phyloP scores from a whole-genome alignment of 805 yeast genomes.

The Sugiyamaella boreocaroliniensis region DNA sequence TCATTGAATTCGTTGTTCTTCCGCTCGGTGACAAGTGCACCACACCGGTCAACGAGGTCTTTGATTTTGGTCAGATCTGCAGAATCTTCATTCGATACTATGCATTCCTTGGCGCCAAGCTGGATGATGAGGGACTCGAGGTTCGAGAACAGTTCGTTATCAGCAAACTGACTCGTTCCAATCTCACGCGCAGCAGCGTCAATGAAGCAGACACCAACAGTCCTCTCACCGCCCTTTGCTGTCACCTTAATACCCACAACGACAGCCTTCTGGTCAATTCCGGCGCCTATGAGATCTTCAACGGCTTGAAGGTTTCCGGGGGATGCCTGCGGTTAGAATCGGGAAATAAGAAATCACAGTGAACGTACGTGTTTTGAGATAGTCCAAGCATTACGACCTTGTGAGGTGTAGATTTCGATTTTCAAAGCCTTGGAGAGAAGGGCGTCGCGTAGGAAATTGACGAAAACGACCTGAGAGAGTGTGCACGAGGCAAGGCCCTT shows the following conservation, averaged over 20 bases:
- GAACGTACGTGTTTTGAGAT: slow-evolving; percentile 30
- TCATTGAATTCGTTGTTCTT: slow-evolving; percentile 51
- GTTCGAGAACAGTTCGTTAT: slow-evolving; percentile 81
- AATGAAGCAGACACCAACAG: slow-evolving; percentile 71
- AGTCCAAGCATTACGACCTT: slow-evolving; percentile 42
- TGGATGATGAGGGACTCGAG: slow-evolving; percentile 83
- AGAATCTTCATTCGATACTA: slow-evolving; percentile 45
- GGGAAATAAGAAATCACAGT: slow-evolving; percentile 1
- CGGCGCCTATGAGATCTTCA: slow-evolving; percentile 57
- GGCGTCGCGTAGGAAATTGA: slow-evolving; percentile 56
- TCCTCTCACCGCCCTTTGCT: slow-evolving; percentile 38
- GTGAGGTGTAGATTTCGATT: slow-evolving; percentile 68
- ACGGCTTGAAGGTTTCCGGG: slow-evolving; percentile 84
- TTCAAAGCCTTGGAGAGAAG: slow-evolving; percentile 67
- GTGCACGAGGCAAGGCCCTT: slow-evolving; percentile 60
- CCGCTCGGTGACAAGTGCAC: slow-evolving; percentile 58
- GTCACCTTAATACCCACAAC: slow-evolving; percentile 47
- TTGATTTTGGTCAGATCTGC: slow-evolving; percentile 57
- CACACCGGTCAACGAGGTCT: slow-evolving; percentile 73
- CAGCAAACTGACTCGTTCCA: slow-evolving; percentile 73
- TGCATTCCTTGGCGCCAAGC: slow-evolving; percentile 78
- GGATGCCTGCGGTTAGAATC: slow-evolving; percentile 45
- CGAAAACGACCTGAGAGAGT: slow-evolving; percentile 66
- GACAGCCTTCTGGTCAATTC: slow-evolving; percentile 43
- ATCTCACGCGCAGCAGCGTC: slow-evolving; percentile 63